These are phyloP conservation scores for Phytophthora syringae DNA, from an alignment of 352 stramenopile species.

Conservation along the genomic window DNA sequence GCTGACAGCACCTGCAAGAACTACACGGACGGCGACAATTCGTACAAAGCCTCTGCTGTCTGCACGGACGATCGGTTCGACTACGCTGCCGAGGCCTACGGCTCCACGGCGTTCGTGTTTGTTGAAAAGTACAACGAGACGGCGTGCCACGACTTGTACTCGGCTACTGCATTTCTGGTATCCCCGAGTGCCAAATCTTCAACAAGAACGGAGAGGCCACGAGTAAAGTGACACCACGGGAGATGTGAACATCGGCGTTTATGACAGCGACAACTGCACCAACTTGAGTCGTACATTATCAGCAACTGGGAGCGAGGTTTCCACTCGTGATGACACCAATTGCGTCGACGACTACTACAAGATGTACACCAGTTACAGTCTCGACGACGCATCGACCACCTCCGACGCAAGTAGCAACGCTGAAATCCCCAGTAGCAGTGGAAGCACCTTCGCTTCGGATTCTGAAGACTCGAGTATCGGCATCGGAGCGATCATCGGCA, in stretches of 20 bases:
- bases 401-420: background rate
- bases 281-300: background rate
- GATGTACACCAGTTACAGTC: background rate
- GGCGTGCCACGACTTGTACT: background rate
- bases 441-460: background rate
- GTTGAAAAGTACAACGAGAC: background rate
- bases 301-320: background rate
- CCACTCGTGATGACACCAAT: background rate
- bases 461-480: background rate
- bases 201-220: background rate
- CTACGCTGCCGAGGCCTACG: background rate
- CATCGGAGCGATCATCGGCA: constrained; percentile 12
- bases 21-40: background rate
- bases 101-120: background rate
- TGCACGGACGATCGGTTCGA: background rate
- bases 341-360: background rate
- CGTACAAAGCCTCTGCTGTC: background rate
- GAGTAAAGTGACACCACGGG: background rate
- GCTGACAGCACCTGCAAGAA: background rate
- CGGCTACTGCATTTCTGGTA: background rate
- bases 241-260: background rate
- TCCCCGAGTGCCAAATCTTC: background rate
- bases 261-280: background rate
- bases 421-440: background rate
- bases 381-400: background rate